Conservation (phyloP, 495 filamentous ascomycete genomes). For the Penicillium antarcticum region DNA sequence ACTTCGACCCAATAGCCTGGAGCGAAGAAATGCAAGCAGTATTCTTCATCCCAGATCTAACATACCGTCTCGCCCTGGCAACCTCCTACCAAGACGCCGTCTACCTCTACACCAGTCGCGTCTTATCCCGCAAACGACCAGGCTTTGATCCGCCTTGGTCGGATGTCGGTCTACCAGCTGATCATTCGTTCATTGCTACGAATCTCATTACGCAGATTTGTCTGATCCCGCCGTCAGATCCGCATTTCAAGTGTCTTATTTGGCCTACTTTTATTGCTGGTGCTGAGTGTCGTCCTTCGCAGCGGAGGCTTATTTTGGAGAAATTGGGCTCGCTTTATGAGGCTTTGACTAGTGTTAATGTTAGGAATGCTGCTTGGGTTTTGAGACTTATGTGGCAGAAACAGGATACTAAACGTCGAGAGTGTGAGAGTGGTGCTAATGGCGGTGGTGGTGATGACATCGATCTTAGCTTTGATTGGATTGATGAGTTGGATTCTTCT, state of each 20-base stretch:
- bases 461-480: conserved; percentile 42
- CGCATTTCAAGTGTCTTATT: conserved; percentile 48
- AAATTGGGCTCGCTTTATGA: conserved; percentile 37
- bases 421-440: background rate
- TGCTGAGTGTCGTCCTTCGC: conserved; percentile 37
- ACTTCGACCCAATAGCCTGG: conserved; percentile 43
- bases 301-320: conserved; percentile 35
- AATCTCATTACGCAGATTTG: conserved; percentile 38
- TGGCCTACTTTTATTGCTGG: conserved; percentile 49
- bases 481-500: conserved; percentile 44
- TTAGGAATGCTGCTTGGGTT: conserved; percentile 46
- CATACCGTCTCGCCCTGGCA: conserved; percentile 40
- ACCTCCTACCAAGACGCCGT: conserved; percentile 42
- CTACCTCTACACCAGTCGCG: conserved; percentile 45
- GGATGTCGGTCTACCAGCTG: conserved; percentile 27
- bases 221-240: conserved; percentile 33
- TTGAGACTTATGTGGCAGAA: conserved; percentile 47
- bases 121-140: conserved; percentile 33
- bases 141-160: conserved; percentile 27
- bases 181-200: conserved; percentile 32
- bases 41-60: conserved; percentile 33
- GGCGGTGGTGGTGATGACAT: conserved; percentile 15
- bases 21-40: conserved; percentile 41
- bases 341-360: conserved; percentile 41
- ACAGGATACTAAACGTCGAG: conserved; percentile 29